Percentiles rank a stretch among this genome's conserved stretches.
Evolutionary conservation across 768 basidiomycete species (phyloP).

Genomic region (Boletus speciosus): DNA sequence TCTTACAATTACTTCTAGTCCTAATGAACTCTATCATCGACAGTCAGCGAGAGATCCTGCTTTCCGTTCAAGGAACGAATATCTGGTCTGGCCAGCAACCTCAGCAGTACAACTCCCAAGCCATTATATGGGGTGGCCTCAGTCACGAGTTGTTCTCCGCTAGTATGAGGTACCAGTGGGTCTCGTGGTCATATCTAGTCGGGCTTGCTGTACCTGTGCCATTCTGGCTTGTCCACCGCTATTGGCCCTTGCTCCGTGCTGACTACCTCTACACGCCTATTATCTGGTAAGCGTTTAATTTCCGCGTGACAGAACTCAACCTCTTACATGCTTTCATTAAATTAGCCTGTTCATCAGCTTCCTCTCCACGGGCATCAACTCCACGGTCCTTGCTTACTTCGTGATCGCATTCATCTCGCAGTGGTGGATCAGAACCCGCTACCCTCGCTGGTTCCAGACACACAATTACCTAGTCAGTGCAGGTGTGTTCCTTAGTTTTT

Average conservation of each 20-base stretch:
- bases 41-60: slow-evolving; percentile 46
- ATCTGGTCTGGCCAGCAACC: slow-evolving; percentile 33
- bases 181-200: slow-evolving; percentile 35
- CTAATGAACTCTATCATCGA: slow-evolving; percentile 59
- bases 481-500: slow-evolving; percentile 23
- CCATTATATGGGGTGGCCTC: slow-evolving; percentile 40
- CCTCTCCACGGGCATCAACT: slow-evolving; percentile 28
- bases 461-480: slow-evolving; percentile 42
- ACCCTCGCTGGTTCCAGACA: slow-evolving; percentile 35
- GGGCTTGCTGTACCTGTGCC: slow-evolving; percentile 37
- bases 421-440: slow-evolving; percentile 37
- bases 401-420: slow-evolving; percentile 33
- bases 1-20: slow-evolving; percentile 35
- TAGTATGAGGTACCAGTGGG: slow-evolving; percentile 35
- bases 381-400: slow-evolving; percentile 17
- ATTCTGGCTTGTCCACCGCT: slow-evolving; percentile 38
- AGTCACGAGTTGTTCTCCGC: slow-evolving; percentile 33
- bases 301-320: background rate
- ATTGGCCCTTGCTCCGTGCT: slow-evolving; percentile 31
- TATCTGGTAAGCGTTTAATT: slow-evolving; percentile 19
- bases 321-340: slow-evolving; percentile 1
- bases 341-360: slow-evolving; percentile 17
- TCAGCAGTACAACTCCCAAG: slow-evolving; percentile 31
- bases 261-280: slow-evolving; percentile 32
- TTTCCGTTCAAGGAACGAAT: slow-evolving; percentile 52